Evolutionary conservation across 139 green algal genomes (phyloP), one percentile per base, ranked within the genome.

Genomic region (Picochlorum sp.): DNA sequence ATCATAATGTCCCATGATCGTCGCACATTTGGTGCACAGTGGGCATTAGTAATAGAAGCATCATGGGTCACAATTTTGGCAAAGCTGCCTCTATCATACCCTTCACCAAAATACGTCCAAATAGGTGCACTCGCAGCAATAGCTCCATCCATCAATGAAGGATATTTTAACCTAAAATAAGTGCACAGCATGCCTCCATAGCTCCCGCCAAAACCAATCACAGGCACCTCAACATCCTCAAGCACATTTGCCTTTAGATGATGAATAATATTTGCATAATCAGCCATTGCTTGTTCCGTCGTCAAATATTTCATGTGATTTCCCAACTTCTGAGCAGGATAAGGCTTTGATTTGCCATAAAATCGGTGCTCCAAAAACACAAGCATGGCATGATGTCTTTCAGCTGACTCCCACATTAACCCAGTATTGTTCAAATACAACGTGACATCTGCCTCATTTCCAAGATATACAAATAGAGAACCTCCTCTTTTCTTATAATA

Each of bases 121-220:
- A 98, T 96, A 31, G 93, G 93, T 0, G 93, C 93, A 6, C 79
- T 92, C 3, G 68, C 84, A 2, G 93, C 88, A 30, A 98, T 84
- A n/a, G 83, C 87, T 0, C 92, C 93, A 49, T 78, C 77, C 45
- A 88, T 60, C 6, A 91, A 62, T 63, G 85, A 70, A 0, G 86
- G 86, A 55, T 92, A 94, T 71, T 92, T 94, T 15, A 86, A 41
- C 26, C 78, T 72, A 68, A 85, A 81, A 76, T 72, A 85, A 7
- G 78, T 56, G 37, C 74, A 81, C 14, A 94, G 73, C 86, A 94
- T 94, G 54, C 86, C 86, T 34, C 66, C 66, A 67, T 92, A 92
- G 18, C 68, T 85, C 16, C 86, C 86, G n/a, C 86, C 87, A 68
- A 93, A 93, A 0, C 75, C 74, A 58, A 93, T 82, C 37, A 92